Base-by-base conservation (phyloP, 495 filamentous ascomycete species). In the Chlorociboria aeruginascens region DNA sequence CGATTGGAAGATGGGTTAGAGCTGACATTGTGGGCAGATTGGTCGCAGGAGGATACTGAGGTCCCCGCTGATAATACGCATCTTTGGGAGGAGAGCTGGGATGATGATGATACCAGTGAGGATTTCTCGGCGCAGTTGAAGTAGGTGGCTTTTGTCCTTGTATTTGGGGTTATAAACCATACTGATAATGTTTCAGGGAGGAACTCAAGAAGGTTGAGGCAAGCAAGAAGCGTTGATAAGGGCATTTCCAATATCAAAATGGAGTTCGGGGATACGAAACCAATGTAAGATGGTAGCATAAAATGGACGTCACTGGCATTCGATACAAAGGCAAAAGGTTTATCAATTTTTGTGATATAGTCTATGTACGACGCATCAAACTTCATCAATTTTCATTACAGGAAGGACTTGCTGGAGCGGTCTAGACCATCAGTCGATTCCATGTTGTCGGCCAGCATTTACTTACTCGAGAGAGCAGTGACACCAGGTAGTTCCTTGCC, bases 21-120 rank as follows among this genome's bases (percentile, higher is more conserved):
- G 50, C 46, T 53, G 38, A 51, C 29, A 8, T 13, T 35, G 29
- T 14, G 43, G 35, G 37, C 57, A 95, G 89, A 96, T 65, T 96
- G 89, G 89, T 69, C 78, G 38, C 74, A 83, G 57, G 86, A 93
- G 62, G 85, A 92, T 54, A 82, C 85, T 52, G 86, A 94, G 63
- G 81, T 87, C 40, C 79, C 82, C 31, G 68, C 68, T 45, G 71
- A 72, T 45, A 85, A 79, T 54, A 79, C 81, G 54, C 87, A 96
- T 71, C 68, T 98, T 49, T 98, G 92, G 92, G 92, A 98, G 70
- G 92, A 98, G 74, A 96, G 88, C 71, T 98, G 92, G 92, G 92
- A 98, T 66, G 92, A 98, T 58, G 92, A 98, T 64, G 92, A 97
- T 71, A 89, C 88, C 48, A 89, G 74, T 56, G 93, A 97, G 63